Conservation (phyloP, 352 stramenopile genomes). For the Phytopythium mirpurense region DNA sequence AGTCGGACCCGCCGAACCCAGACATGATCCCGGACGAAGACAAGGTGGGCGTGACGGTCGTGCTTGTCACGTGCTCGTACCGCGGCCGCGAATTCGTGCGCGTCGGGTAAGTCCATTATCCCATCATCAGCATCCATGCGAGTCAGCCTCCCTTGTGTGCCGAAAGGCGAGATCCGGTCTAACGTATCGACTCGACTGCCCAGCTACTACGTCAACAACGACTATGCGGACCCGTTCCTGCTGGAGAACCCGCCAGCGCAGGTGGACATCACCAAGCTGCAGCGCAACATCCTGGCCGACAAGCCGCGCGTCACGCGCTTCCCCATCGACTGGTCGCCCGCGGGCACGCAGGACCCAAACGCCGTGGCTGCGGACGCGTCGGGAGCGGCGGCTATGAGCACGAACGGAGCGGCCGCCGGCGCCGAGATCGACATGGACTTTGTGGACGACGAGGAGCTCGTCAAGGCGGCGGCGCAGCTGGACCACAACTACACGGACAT, state of each 20-base stretch:
- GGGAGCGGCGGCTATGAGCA: conserved; percentile 11
- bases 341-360: conserved; percentile 38
- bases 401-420: conserved; percentile 15
- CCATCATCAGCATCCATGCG: too few relatives aligned
- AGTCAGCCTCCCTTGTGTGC: conserved; percentile 29
- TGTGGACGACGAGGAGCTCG: conserved; percentile 80
- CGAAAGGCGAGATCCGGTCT: too few relatives aligned
- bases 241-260: conserved; percentile 70
- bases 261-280: conserved; percentile 91
- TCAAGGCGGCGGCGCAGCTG: conserved; percentile 80
- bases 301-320: conserved; percentile 95
- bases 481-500: conserved; percentile 89
- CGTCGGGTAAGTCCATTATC: conserved; percentile 49
- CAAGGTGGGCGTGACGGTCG: conserved; percentile 98
- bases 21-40: conserved; percentile 92
- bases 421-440: conserved; percentile 63
- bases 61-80: conserved; percentile 98
- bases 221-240: conserved; percentile 92
- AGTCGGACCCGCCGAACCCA: conserved; percentile 93
- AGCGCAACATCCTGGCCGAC: conserved; percentile 96
- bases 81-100: conserved; percentile 96
- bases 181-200: too few relatives aligned
- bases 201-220: conserved; percentile 99
- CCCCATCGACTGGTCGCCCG: conserved; percentile 94
- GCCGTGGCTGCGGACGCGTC: conserved; percentile 37